These are phyloP conservation scores for Clausena lansium DNA, from an alignment of 345 rosid genomes.

Conservation along the genomic window DNA sequence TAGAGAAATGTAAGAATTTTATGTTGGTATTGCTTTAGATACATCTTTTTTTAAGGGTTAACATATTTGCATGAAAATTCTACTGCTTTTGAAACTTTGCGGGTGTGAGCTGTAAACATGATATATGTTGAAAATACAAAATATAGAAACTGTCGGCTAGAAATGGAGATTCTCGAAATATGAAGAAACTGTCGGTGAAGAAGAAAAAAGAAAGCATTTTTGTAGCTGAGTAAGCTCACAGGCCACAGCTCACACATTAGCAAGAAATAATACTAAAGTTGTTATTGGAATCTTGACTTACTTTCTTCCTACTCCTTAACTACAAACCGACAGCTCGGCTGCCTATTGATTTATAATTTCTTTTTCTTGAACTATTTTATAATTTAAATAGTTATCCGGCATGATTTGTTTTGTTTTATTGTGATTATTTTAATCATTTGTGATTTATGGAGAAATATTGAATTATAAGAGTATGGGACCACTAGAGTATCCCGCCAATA, in stretches of 20 bases:
- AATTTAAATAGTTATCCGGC: not conserved
- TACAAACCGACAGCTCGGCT: not conserved
- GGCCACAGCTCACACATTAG: not conserved
- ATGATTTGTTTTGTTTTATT: constrained; percentile 7
- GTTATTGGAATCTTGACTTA: not conserved
- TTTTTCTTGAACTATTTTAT: not conserved
- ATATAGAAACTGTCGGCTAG: constrained; percentile 5
- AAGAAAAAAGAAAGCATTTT: not conserved
- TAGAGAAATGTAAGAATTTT: too few species aligned
- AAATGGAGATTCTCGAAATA: not conserved
- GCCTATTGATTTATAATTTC: not conserved
- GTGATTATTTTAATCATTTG: not conserved
- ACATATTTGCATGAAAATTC: too few species aligned
- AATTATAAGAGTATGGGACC: not conserved
- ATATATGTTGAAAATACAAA: not conserved
- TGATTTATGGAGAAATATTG: not conserved
- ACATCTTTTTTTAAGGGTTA: not conserved
- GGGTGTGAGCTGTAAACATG: not conserved
- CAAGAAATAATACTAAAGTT: not conserved
- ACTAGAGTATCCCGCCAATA: not conserved
- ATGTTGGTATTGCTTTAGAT: not conserved
- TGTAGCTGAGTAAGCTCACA: not conserved
- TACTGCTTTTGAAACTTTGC: not conserved
- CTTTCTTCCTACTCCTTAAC: not conserved
- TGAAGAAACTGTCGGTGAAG: constrained; percentile 9